Percentiles rank a stretch among this genome's conserved stretches.
These are phyloP conservation scores for Boletus rex-veris DNA, from an alignment of 768 basidiomycete species.

Conservation along the genomic window DNA sequence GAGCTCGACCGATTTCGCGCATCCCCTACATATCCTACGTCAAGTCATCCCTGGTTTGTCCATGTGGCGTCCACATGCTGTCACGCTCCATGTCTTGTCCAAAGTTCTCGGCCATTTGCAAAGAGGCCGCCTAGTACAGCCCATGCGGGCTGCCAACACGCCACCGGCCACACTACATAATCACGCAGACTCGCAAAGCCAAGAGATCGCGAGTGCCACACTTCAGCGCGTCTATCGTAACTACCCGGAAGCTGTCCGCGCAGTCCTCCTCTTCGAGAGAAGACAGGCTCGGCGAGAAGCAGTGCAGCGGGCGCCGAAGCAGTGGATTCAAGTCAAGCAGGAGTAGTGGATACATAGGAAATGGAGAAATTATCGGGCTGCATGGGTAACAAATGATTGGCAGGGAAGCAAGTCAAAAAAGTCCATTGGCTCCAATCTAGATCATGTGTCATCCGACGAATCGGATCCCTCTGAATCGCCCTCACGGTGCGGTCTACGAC, in stretches of 20 bases:
- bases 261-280: slow-evolving; percentile 34
- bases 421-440: slow-evolving; percentile 8
- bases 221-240: slow-evolving; percentile 45
- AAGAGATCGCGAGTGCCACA: slow-evolving; percentile 37
- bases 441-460: slow-evolving; percentile 58
- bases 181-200: slow-evolving; percentile 20
- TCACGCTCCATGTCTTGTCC: slow-evolving; percentile 46
- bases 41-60: slow-evolving; percentile 63
- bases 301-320: slow-evolving; percentile 11
- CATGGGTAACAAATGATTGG: slow-evolving; percentile 23
- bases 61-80: slow-evolving; percentile 59
- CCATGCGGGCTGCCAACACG: slow-evolving; percentile 30
- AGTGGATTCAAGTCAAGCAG: slow-evolving; percentile 19
- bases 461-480: slow-evolving; percentile 62
- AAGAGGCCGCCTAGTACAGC: slow-evolving; percentile 47
- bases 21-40: slow-evolving; percentile 57
- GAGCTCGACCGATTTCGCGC: slow-evolving; percentile 47
- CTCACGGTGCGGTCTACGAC: slow-evolving; percentile 53
- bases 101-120: slow-evolving; percentile 46
- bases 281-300: slow-evolving; percentile 26
- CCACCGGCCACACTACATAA: slow-evolving; percentile 19
- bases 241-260: slow-evolving; percentile 46
- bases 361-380: slow-evolving; percentile 17
- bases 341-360: slow-evolving; percentile 25
- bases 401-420: background rate